Conservation (phyloP, 768 basidiomycete species). For the Royoungia palumana region DNA sequence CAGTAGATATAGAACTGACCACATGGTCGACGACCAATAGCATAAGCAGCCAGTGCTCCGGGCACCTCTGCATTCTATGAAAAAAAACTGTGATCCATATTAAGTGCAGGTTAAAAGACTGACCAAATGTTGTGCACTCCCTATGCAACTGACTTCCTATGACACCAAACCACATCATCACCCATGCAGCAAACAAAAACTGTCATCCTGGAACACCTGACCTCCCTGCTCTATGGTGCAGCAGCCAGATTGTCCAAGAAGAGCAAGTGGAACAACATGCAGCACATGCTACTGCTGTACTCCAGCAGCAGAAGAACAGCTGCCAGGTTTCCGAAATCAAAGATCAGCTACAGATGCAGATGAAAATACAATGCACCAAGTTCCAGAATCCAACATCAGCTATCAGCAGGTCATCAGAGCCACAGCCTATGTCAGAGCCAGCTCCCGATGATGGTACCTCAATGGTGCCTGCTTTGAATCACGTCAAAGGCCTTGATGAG, state of each 20-base stretch:
- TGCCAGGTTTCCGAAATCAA: not conserved
- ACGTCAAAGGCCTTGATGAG: too few species aligned
- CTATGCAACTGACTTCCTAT: too few species aligned
- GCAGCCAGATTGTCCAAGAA: not conserved
- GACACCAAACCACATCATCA: not conserved
- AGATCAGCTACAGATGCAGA: not conserved
- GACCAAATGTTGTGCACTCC: not conserved
- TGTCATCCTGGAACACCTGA: not conserved
- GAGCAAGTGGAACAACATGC: not conserved
- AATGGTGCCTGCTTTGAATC: too few species aligned
- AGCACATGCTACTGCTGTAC: not conserved
- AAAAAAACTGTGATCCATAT: not conserved
- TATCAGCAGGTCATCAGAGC: not conserved
- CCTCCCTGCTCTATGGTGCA: not conserved
- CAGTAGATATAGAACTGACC: too few species aligned
- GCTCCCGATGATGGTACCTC: too few species aligned
- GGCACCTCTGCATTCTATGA: not conserved
- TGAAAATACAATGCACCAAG: not conserved
- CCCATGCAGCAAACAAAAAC: not conserved
- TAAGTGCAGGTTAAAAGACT: not conserved
- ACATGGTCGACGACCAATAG: too few species aligned
- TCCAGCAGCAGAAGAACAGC: not conserved
- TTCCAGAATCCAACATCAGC: not conserved
- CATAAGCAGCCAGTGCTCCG: not conserved
- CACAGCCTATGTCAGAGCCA: too few species aligned